Evolutionary conservation across 495 filamentous ascomycete species (phyloP), one percentile per base, ranked within the genome.

Genomic region (Xylaria venustula): DNA sequence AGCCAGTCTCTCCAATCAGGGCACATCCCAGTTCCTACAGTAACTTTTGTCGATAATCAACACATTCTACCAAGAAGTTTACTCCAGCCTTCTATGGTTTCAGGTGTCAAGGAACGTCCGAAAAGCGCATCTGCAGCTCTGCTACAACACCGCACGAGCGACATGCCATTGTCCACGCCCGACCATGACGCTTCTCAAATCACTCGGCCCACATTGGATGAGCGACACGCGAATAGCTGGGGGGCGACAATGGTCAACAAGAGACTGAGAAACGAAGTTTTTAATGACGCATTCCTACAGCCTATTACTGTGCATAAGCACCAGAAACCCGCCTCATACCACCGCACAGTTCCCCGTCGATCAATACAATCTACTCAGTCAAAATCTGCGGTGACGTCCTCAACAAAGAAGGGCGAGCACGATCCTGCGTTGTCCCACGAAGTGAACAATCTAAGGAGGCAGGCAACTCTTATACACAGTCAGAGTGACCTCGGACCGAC

Each of bases 241-340:
- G 94, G 94, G 12, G 91, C 92, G n/a, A 98, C 94, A 2, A 93
- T 86, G 19, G 90, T 98, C 20, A 98, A 98, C 68, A 88, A 86
- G 57, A 87, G 87, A 61, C 76, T 98, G 19, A 87, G 92, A 47
- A 92, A 96, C 66, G 90, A 97, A 70, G 93, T 98, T 19, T 87
- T 98, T 54, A 87, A 92, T 56, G 94, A 98, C 70, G 94, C 96
- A 0, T 98, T 98, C 73, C 81, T 90, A 30, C 88, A 92, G 53
- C 85, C 88, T 2, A 88, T 96, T 54, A 75, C 78, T 3, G 77
- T 84, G 47, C 79, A 81, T 23, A 76, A 77, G 20, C 81, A 86
- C 53, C 77, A 83, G 41, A 85, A 82, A 55, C 87, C 88, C 8
- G 69, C 69, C 40, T 71, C 69, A 11, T 85, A 88, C 25, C 86